phyloP scores from a whole-genome alignment of 495 filamentous ascomycete species.

The Penicillium bovifimosum region DNA sequence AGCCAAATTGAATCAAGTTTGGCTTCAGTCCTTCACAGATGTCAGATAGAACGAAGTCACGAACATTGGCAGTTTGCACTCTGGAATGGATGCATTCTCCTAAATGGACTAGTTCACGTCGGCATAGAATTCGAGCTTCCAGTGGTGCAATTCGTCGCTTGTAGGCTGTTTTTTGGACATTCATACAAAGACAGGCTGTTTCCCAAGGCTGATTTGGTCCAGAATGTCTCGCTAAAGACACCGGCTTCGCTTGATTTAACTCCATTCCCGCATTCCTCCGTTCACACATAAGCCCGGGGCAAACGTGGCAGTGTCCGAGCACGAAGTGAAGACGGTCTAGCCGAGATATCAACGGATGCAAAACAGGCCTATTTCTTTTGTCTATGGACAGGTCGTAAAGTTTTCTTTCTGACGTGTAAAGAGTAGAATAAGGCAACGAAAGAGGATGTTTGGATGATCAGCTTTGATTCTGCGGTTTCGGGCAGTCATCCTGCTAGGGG shows the following conservation, averaged over 20 bases:
- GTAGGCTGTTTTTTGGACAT: too few species aligned
- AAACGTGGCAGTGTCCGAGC: conserved; percentile 15
- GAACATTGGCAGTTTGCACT: too few species aligned
- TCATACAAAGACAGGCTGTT: not conserved
- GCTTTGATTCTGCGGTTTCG: not conserved
- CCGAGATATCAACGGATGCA: not conserved
- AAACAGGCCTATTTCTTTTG: not conserved
- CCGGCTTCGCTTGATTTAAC: not conserved
- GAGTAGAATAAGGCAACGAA: not conserved
- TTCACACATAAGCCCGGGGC: not conserved
- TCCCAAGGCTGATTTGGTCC: not conserved
- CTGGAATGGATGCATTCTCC: too few species aligned
- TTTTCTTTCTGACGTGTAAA: too few species aligned
- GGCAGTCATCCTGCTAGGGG: conserved; percentile 2
- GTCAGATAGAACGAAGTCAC: too few species aligned
- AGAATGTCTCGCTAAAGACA: not conserved
- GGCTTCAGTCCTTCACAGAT: too few species aligned
- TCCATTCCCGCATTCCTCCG: conserved; percentile 8
- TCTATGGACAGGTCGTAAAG: too few species aligned
- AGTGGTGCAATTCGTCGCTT: not conserved
- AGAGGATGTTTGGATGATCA: too few species aligned
- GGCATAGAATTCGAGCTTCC: too few species aligned
- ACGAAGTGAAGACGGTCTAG: not conserved
- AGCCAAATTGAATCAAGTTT: too few species aligned
- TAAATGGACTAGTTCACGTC: too few species aligned